Conservation (phyloP, 352 stramenopile genomes). For the Globisporangium parvum region DNA sequence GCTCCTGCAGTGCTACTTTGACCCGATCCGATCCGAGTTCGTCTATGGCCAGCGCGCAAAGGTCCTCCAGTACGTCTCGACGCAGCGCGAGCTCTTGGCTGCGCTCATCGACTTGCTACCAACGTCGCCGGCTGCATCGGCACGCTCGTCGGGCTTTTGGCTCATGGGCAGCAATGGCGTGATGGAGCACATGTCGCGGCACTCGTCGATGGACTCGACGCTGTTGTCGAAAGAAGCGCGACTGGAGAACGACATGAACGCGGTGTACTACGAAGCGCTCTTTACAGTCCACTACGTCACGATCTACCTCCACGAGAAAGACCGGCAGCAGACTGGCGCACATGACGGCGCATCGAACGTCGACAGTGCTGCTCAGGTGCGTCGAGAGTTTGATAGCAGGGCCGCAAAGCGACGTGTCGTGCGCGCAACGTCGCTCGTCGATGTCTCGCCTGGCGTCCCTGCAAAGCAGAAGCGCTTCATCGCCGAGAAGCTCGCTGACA, state of each 20-base stretch:
- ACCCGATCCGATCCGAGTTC: conserved; percentile 20
- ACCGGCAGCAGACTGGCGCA: conserved; percentile 16
- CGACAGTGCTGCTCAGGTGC: conserved; percentile 2
- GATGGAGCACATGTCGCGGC: conserved; percentile 9
- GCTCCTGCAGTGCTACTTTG: conserved; percentile 61
- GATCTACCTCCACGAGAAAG: conserved; percentile 35
- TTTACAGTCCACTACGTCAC: conserved; percentile 58
- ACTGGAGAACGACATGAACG: conserved; percentile 65
- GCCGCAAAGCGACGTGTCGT: background rate
- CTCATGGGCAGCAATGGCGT: conserved; percentile 21
- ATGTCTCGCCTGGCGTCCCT: conserved; percentile 21
- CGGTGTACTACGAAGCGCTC: conserved; percentile 60
- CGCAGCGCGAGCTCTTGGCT: conserved; percentile 38
- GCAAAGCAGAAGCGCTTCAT: conserved; percentile 27
- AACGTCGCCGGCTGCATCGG: conserved; percentile 30
- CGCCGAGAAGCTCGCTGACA: conserved; percentile 43
- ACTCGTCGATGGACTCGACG: conserved; percentile 22
- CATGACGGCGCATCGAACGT: conserved; percentile 12
- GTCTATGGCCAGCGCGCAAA: conserved; percentile 38
- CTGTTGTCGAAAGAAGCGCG: conserved; percentile 49
- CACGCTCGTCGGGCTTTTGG: conserved; percentile 37
- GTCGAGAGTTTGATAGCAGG: background rate
- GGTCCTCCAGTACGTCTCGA: conserved; percentile 50
- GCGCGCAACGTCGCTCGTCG: background rate
- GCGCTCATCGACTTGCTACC: conserved; percentile 55